A percentile compares a stretch with the other conserved stretches of the same genome.
These are phyloP conservation scores for Radiomyces spectabilis DNA, from an alignment of 192 early-diverging fungal species.

Conservation along the genomic window DNA sequence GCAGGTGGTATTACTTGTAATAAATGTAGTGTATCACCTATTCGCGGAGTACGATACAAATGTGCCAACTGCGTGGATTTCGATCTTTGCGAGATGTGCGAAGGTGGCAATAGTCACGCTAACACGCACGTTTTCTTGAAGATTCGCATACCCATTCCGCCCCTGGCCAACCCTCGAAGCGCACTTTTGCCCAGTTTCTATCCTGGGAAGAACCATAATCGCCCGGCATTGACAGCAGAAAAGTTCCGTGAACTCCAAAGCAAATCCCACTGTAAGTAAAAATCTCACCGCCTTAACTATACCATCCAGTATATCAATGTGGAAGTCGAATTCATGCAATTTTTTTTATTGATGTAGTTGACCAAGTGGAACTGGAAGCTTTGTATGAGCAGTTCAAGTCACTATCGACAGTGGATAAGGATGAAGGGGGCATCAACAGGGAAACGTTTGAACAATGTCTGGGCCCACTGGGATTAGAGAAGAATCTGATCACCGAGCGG, in stretches of 20 bases:
- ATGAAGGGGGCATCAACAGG: slow-evolving; percentile 63
- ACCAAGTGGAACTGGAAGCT: slow-evolving; percentile 75
- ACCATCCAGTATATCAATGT: background rate
- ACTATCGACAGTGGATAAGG: slow-evolving; percentile 58
- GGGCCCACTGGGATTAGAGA: slow-evolving; percentile 74
- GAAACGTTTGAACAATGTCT: slow-evolving; percentile 81
- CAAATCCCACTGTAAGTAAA: slow-evolving; percentile 63
- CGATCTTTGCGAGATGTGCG: slow-evolving; percentile 91
- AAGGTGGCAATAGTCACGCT: slow-evolving; percentile 64
- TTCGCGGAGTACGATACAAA: slow-evolving; percentile 87
- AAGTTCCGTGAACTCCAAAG: slow-evolving; percentile 38
- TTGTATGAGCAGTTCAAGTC: slow-evolving; percentile 85
- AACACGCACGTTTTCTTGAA: slow-evolving; percentile 85
- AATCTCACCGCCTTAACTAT: too few species aligned
- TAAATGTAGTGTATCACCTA: slow-evolving; percentile 78
- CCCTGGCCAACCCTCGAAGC: slow-evolving; percentile 71
- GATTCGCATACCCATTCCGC: slow-evolving; percentile 85
- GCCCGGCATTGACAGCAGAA: slow-evolving; percentile 23
- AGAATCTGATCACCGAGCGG: slow-evolving; percentile 79
- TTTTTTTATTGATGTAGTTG: slow-evolving; percentile 43
- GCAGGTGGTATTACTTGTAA: slow-evolving; percentile 87
- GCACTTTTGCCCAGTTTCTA: slow-evolving; percentile 73
- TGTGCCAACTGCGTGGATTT: slow-evolving; percentile 92
- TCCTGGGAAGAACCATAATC: slow-evolving; percentile 39
- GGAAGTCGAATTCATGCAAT: background rate